Conservation (phyloP, 148 eudicot species). For the Camellia sinensis region DNA sequence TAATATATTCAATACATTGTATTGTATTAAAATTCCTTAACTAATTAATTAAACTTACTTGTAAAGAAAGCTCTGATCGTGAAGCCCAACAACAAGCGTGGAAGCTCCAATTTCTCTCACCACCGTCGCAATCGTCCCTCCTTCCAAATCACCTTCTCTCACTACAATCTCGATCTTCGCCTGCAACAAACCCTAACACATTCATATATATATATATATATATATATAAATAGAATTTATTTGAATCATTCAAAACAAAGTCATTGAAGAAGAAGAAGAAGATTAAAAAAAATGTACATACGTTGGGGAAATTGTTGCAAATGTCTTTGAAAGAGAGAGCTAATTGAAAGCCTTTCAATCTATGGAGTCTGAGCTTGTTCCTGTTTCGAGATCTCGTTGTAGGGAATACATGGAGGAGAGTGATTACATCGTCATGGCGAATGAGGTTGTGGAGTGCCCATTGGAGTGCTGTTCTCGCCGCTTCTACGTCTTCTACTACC, state of each 20-base stretch:
- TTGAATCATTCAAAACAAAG: too few species aligned
- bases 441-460: constrained; percentile 80
- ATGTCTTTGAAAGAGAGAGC: constrained; percentile 82
- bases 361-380: constrained; percentile 51
- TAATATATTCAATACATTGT: background rate
- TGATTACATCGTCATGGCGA: constrained; percentile 67
- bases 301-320: constrained; percentile 65
- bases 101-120: constrained; percentile 79
- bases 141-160: constrained; percentile 70
- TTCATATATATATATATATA: background rate
- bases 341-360: constrained; percentile 69
- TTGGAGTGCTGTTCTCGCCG: constrained; percentile 64
- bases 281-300: constrained; percentile 9
- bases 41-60: constrained; percentile 31
- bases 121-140: constrained; percentile 55
- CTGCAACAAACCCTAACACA: constrained; percentile 35
- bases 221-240: background rate
- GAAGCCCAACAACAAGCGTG: constrained; percentile 78
- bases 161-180: constrained; percentile 89
- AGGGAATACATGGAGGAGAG: constrained; percentile 69
- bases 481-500: constrained; percentile 78
- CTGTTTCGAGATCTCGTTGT: constrained; percentile 38
- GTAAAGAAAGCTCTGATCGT: constrained; percentile 83
- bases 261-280: too few species aligned
- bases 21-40: background rate